Evolutionary conservation across 2,329 filamentous ascomycete species (phyloP), one percentile per base, ranked within the genome.

Genomic region (Epicoccum sorghinum): DNA sequence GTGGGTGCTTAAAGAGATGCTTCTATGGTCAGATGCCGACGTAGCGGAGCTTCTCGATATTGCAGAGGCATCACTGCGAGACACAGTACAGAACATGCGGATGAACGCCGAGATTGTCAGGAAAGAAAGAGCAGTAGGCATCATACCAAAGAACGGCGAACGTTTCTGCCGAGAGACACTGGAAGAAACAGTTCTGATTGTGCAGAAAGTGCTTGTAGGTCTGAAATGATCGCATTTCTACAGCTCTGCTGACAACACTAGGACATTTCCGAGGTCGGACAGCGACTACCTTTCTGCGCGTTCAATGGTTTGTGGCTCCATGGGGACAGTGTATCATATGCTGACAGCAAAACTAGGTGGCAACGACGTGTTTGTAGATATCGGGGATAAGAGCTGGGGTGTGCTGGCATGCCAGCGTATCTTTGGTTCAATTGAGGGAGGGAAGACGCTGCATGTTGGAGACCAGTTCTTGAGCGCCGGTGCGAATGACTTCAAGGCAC

Each of bases 281-380:
- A 79, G 37, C 74, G 82, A 60, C 66, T 99, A 29, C 95, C 95
- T 0, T 99, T 98, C 71, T 99, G 95, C 72, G 95, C 95, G 22
- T 99, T 99, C 80, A 99, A 99, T 74, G 95, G 82, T 82, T 69
- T 32, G 63, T 58, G 33, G 24, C 9, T 22, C 33, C 10, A 4
- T 7, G 27, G n/a, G 7, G 32, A 22, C 18, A 18, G 18, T 18
- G 18, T 18, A 18, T 32, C 14, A 22, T 25, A 29, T 48, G 47
- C 68, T 71, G 33, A 72, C 53, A 25, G n/a, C 4, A 8, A 12
- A n/a, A 18, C 2, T 39, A 83, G 80, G 93, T 48, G 95, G 95
- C 9, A 93, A 95, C 58, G 95, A 99, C 73, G 92, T 98, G 37
- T 99, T 99, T 76, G 93, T 99, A 48, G 95, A 99, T 73, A 97